phyloP scores from a whole-genome alignment of 805 yeast species.

The Saccharomycodes ludwigii region DNA sequence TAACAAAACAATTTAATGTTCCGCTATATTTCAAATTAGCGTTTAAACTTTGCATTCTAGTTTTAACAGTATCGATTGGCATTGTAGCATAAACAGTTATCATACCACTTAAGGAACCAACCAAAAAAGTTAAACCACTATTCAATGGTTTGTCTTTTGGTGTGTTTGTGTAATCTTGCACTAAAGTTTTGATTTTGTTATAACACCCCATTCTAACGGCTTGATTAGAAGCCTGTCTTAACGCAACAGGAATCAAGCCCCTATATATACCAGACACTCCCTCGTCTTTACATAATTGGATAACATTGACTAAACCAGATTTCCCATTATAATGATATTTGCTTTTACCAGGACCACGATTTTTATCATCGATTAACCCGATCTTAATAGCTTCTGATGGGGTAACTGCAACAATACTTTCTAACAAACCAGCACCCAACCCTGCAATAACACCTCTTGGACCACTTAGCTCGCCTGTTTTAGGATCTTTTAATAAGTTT shows the following conservation, averaged over 20 bases:
- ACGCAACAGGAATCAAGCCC: conserved; percentile 83
- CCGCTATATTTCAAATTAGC: conserved; percentile 62
- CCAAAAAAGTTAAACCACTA: conserved; percentile 67
- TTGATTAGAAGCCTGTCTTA: conserved; percentile 92
- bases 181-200: conserved; percentile 68
- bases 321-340: conserved; percentile 49
- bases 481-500: conserved; percentile 59
- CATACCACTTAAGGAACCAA: conserved; percentile 85
- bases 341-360: conserved; percentile 57
- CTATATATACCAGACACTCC: conserved; percentile 79
- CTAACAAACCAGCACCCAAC: conserved; percentile 91
- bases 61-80: conserved; percentile 94
- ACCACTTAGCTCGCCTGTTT: conserved; percentile 73
- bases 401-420: conserved; percentile 86
- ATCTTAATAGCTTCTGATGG: conserved; percentile 97
- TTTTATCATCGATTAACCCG: conserved; percentile 88
- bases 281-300: conserved; percentile 52
- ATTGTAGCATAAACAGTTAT: conserved; percentile 85
- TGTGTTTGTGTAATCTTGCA: conserved; percentile 57
- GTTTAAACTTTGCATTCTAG: conserved; percentile 91
- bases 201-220: conserved; percentile 92
- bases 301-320: conserved; percentile 40
- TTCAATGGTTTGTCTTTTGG: conserved; percentile 65
- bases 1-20: conserved; percentile 71
- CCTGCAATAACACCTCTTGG: conserved; percentile 92